Conservation (phyloP, 2,329 filamentous ascomycete genomes). For the Colletotrichum tanaceti region DNA sequence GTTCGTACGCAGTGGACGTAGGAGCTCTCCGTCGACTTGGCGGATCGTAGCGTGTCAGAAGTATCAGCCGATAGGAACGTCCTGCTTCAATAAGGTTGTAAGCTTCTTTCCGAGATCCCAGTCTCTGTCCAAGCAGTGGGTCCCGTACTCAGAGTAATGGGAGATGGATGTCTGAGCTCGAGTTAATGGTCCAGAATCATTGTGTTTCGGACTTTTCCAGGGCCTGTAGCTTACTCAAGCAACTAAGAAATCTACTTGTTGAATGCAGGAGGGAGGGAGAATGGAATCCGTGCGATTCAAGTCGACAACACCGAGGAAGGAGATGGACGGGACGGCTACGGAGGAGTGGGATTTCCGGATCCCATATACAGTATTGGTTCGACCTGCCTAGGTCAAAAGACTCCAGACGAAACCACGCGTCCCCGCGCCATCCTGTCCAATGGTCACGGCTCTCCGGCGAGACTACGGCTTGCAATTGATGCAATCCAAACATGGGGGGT, state of each 20-base stretch:
- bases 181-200: neutral
- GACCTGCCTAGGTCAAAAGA: neutral
- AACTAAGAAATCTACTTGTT: neutral
- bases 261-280: neutral
- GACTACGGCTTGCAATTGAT: slow-evolving; percentile 13
- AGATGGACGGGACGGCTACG: neutral
- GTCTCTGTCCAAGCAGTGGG: slow-evolving; percentile 2
- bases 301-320: neutral
- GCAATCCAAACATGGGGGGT: slow-evolving; percentile 26
- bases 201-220: neutral
- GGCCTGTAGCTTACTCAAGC: neutral
- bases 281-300: neutral
- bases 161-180: slow-evolving; percentile 4
- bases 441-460: slow-evolving; percentile 21
- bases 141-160: neutral
- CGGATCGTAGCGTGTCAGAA: slow-evolving; percentile 8
- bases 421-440: slow-evolving; percentile 25
- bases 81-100: slow-evolving; percentile 19
- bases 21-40: slow-evolving; percentile 12
- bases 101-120: slow-evolving; percentile 5
- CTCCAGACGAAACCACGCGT: slow-evolving; percentile 24
- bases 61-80: neutral
- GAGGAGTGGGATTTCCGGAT: slow-evolving; percentile 3
- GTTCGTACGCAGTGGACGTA: neutral
- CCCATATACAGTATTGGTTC: slow-evolving; percentile 22